Conservation (phyloP, 352 stramenopile species). For the Phytopythium oedochilum region DNA sequence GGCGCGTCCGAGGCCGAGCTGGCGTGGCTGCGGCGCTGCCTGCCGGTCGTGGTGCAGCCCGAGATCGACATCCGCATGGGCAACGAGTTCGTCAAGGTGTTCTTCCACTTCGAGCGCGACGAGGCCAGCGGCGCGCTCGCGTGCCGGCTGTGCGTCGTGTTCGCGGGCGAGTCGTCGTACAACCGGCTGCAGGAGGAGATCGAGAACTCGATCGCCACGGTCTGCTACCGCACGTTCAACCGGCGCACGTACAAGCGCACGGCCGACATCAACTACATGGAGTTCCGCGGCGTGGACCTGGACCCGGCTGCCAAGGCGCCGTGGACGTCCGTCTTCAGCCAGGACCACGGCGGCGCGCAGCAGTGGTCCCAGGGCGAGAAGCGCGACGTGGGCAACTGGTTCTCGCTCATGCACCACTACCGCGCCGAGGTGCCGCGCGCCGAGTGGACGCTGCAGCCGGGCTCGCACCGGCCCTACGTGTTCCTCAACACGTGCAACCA, state of each 20-base stretch:
- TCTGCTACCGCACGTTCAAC: conserved; percentile 84
- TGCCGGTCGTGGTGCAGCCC: conserved; percentile 82
- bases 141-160: conserved; percentile 83
- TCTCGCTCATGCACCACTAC: conserved; percentile 90
- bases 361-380: conserved; percentile 83
- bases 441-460: conserved; percentile 39
- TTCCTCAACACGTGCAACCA: conserved; percentile 89
- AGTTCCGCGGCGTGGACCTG: conserved; percentile 72
- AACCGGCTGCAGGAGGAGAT: conserved; percentile 63
- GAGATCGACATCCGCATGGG: conserved; percentile 77
- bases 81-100: conserved; percentile 81
- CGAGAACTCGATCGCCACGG: conserved; percentile 75
- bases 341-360: conserved; percentile 74
- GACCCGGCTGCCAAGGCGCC: conserved; percentile 29
- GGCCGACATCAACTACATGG: conserved; percentile 89
- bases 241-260: conserved; percentile 83
- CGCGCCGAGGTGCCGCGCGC: conserved; percentile 37
- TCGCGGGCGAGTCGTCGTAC: conserved; percentile 80
- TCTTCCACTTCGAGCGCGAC: conserved; percentile 77
- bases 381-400: conserved; percentile 77
- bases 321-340: conserved; percentile 63
- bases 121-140: conserved; percentile 35
- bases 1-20: conserved; percentile 39
- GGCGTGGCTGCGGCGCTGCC: conserved; percentile 70
- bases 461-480: conserved; percentile 58